Percentiles rank a stretch among this genome's conserved stretches.
Evolutionary conservation across 257 asterid genomes (phyloP).

Genomic region (Prunella vulgaris): DNA sequence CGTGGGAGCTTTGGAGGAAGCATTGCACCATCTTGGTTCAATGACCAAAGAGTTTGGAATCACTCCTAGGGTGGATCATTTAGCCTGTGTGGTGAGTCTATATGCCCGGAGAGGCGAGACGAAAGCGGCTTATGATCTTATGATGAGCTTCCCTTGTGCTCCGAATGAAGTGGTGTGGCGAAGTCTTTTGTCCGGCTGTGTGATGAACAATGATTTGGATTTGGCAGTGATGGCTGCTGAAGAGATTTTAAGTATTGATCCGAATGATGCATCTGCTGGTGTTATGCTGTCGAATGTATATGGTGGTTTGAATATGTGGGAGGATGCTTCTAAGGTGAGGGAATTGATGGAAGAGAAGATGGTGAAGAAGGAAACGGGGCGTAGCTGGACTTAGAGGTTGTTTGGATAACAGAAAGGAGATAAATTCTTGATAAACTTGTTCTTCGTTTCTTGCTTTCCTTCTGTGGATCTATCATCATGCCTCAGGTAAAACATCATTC

Average conservation of each 20-base stretch:
- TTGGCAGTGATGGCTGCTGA: conserved; percentile 64
- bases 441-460: neutral
- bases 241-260: conserved; percentile 52
- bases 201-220: conserved; percentile 39
- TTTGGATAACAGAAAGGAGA: no score
- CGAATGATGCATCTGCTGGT: conserved; percentile 61
- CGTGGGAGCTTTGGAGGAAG: conserved; percentile 58
- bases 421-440: neutral
- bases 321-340: conserved; percentile 58
- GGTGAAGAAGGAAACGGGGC: conserved; percentile 66
- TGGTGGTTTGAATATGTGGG: conserved; percentile 68
- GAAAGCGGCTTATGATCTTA: conserved; percentile 50
- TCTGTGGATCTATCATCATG: conserved; percentile 11
- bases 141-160: conserved; percentile 32
- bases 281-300: conserved; percentile 65
- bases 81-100: conserved; percentile 67
- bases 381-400: conserved; percentile 56
- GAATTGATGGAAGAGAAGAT: conserved; percentile 50
- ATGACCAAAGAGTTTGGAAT: conserved; percentile 50
- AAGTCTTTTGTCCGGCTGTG: conserved; percentile 66
- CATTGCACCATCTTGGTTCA: conserved; percentile 46
- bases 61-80: conserved; percentile 56
- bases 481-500: conserved; percentile 24
- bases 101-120: conserved; percentile 58
- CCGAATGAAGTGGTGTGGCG: conserved; percentile 76